These are phyloP conservation scores for Vaccinium myrtillus DNA, from an alignment of 148 eudicot species.

Conservation along the genomic window DNA sequence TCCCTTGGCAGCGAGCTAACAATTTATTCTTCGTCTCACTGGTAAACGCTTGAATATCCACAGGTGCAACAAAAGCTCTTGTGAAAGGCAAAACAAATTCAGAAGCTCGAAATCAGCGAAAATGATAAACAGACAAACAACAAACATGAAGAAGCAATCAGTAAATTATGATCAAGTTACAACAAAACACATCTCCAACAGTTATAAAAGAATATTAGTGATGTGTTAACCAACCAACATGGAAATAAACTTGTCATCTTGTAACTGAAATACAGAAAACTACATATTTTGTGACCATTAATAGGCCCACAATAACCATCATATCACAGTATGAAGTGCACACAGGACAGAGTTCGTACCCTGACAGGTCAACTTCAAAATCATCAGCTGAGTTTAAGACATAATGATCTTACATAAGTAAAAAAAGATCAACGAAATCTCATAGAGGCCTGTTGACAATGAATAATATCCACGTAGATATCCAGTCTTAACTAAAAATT, in stretches of 20 bases:
- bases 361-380: neutral
- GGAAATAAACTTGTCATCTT: neutral
- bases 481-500: neutral
- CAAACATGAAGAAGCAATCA: neutral
- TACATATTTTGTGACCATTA: too few relatives aligned
- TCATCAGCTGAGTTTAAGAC: neutral
- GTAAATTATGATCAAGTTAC: neutral
- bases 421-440: neutral
- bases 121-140: neutral
- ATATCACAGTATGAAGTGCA: neutral
- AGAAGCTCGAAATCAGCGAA: conserved; percentile 10
- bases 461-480: neutral
- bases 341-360: neutral
- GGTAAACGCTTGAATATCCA: conserved; percentile 77
- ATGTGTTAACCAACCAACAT: neutral
- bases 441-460: neutral
- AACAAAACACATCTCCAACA: neutral
- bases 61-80: conserved; percentile 95
- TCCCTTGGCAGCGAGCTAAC: conserved; percentile 64
- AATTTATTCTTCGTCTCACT: conserved; percentile 65
- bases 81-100: conserved; percentile 22
- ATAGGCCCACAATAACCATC: neutral
- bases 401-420: neutral
- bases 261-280: neutral
- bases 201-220: neutral